Evolutionary conservation across 345 rosid genomes (phyloP), one percentile per base, ranked within the genome.

Genomic region (Citrus hindsii): DNA sequence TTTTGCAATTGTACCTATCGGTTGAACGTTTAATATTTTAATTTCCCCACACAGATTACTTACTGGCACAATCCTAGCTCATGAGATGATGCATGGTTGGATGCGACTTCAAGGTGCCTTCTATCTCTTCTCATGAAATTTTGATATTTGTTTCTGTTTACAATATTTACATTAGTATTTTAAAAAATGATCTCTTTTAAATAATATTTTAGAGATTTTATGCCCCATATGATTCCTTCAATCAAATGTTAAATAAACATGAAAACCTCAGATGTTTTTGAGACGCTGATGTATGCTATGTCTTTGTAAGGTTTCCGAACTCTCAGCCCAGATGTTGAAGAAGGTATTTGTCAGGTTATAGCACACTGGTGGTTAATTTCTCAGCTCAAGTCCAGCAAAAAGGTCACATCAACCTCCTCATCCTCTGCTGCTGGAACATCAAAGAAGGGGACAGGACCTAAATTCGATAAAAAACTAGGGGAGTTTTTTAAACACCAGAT

Each of bases 61-160:
- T 80, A 97, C 98, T 22, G 99, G 98, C 30, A 94, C 99, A 14
- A 94, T 97, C 80, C 86, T 97, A 77, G 99, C 98, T 76, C 99
- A 97, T 65, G 98, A 97, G 79, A 93, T 97, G 98, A 97, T 97
- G 99, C 99, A 97, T 30, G 99, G 98, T 10, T 97, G 98, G 98
- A 91, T 97, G 86, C 91, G 98, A 55, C 98, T 97, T 24, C 88
- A 88, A 87, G 99, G 99, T 96, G 24, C 63, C 42, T 71, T 70
- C 51, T 28, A 22, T 71, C 25, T 12, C 28, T 58, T 67, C 55
- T 6, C 9, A 51, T 55, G 32, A 27, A 59, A 22, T 42, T 0
- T 0, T 19, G 42, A 21, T 46, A 19, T 61, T 33, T 59, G 32
- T 75, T 56, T 79, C 24, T 59, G 19, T 37, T 22, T 59, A 56